Evolutionary conservation across 2,329 filamentous ascomycete genomes (phyloP), one percentile per base, ranked within the genome.

Genomic region (Esteya vermicola): DNA sequence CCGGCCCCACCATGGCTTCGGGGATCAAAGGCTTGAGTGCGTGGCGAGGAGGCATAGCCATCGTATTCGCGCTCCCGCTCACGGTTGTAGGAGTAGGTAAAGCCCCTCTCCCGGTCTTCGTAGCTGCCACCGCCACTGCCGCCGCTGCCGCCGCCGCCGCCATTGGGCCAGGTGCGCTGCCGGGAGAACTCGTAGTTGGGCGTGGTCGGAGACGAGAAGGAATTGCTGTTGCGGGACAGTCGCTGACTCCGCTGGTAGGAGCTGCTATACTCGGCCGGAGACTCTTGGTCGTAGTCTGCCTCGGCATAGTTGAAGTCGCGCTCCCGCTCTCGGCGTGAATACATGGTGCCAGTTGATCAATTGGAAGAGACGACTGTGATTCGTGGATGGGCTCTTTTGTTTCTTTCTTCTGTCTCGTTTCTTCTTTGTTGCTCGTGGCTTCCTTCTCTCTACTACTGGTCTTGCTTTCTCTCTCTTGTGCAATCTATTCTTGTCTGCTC

Each of bases 41-140:
- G 45, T 6, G 45, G 45, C 38, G 45, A 47, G 6, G 37, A 34
- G 8, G 43, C 40, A 28, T 43, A 37, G 3, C 19, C 21, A 10
- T 40, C 31, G 6, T 35, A 21, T 9, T 38, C 36, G 9, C 39
- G 30, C 2, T 42, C 45, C 8, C 39, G 34, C 12, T 38, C 33
- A 2, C 36, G 33, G 9, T 26, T 25, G 14, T 22, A 33, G n/a
- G n/a, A n/a, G n/a, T n/a, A 12, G 10, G 36, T 32, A 16, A n/a
- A 31, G 4, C 13, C 28, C 13, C 28, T n/a, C 28, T 31, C 28
- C 14, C 28, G 28, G 3, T 31, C 28, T 8, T 31, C 28, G 28
- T 31, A 31, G 28, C 28, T 31, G 10, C 28, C 4, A 7, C 28
- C 28, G 28, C 13, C n/a, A 9, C 28, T 31, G 28, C 28, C 28